phyloP scores from a whole-genome alignment of 2,329 filamentous ascomycete genomes.

The Juglanconis oblonga region DNA sequence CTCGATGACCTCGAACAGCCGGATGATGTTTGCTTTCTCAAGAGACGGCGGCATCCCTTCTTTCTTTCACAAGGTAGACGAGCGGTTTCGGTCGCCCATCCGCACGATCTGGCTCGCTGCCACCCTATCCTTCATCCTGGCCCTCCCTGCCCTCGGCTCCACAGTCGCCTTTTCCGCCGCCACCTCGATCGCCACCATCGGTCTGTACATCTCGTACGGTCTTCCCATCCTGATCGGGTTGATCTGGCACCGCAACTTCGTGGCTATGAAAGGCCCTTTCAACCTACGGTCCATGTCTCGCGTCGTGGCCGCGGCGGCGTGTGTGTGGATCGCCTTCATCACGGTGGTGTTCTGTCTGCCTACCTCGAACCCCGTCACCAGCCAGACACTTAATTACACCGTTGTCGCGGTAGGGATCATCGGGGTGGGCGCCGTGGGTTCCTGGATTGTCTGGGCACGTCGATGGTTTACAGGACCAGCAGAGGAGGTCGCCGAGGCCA shows the following conservation, averaged over 20 bases:
- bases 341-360: conserved; percentile 57
- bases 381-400: conserved; percentile 58
- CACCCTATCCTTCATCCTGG: conserved; percentile 51
- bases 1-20: conserved; percentile 52
- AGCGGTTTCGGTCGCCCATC: conserved; percentile 45
- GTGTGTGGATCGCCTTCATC: conserved; percentile 52
- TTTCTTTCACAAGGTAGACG: conserved; percentile 54
- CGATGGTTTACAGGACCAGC: conserved; percentile 56
- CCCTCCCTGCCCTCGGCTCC: conserved; percentile 53
- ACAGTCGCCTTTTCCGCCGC: conserved; percentile 55
- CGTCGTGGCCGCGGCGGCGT: conserved; percentile 44
- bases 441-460: conserved; percentile 51
- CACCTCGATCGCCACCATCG: conserved; percentile 58
- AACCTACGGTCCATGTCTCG: conserved; percentile 45
- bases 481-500: conserved; percentile 48
- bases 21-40: conserved; percentile 60
- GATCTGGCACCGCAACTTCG: conserved; percentile 48
- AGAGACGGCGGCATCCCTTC: conserved; percentile 52
- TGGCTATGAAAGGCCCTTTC: conserved; percentile 51
- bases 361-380: conserved; percentile 51
- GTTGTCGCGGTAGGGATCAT: conserved; percentile 59
- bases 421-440: conserved; percentile 40
- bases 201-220: conserved; percentile 57
- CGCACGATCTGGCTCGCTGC: conserved; percentile 56
- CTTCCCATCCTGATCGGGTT: conserved; percentile 54